These are phyloP conservation scores for Crucibulum laeve DNA, from an alignment of 768 basidiomycete species.

Conservation along the genomic window DNA sequence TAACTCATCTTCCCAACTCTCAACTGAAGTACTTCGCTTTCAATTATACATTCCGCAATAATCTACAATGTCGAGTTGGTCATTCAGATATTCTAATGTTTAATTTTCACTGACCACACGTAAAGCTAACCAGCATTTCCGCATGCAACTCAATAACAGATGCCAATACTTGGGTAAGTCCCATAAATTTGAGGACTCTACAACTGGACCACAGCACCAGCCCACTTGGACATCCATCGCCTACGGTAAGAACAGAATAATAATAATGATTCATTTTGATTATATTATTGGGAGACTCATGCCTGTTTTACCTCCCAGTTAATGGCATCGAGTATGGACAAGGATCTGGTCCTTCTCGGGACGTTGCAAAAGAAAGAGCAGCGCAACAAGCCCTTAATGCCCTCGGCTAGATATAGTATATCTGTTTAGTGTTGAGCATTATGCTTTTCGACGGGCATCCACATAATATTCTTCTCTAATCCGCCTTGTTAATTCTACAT, in stretches of 20 bases:
- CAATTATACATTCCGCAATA: neutral
- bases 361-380: slow-evolving; percentile 1
- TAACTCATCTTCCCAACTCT: too few species aligned
- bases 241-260: neutral
- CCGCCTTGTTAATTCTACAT: too few species aligned
- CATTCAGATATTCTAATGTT: neutral
- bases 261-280: neutral
- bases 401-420: too few species aligned
- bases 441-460: too few species aligned
- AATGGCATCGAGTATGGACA: neutral
- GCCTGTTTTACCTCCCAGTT: neutral
- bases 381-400: slow-evolving; percentile 10
- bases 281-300: neutral
- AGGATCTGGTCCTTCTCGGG: neutral
- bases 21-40: too few species aligned
- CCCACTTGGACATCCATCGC: neutral
- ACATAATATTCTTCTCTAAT: too few species aligned
- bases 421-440: too few species aligned
- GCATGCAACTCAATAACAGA: neutral
- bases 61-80: slow-evolving; percentile 8
- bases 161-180: neutral
- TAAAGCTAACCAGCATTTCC: neutral
- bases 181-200: neutral
- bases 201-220: neutral
- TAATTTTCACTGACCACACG: neutral